Evolutionary conservation across 192 early-diverging fungal genomes (phyloP), one percentile per base, ranked within the genome.

Genomic region (Helicostylum pulchrum): DNA sequence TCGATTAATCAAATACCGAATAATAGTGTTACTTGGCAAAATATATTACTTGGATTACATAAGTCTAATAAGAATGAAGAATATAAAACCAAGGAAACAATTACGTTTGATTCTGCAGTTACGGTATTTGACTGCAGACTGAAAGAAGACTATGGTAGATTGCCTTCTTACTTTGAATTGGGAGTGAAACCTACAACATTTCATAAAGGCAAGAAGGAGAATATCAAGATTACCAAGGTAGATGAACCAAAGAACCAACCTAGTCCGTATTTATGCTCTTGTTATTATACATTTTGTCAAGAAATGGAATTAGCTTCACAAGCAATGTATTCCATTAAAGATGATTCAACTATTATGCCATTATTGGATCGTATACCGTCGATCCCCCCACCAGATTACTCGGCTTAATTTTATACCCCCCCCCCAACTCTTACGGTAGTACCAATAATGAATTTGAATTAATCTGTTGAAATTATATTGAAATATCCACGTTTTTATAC

Each of bases 81-180:
- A 20, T 56, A n/a, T 15, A 44, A 60, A n/a, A 21, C 23, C 21
- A 20, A 26, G 15, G 61, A 67, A n/a, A 53, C 44, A 4, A 66
- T 73, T 14, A 23, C 34, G 8, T 30, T 73, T 15, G 71, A 64
- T 2, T 51, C 56, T 17, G 49, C 61, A 10, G 58, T 67, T 46
- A 62, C 53, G 7, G 65, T 73, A 5, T 63, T 67, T 34, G 71
- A 73, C 20, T 73, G 71, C 19, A 52, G 71, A 0, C 54, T 73
- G 3, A 73, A 73, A 15, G 71, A 73, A 46, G 71, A 73, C 21
- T 73, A 66, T 67, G 71, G 65, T 4, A 20, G 52, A 15, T 49
- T 73, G 20, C 71, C 71, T 15, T 67, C 71, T 2, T 73, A 73
- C 23, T 61, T 42, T 43, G 65, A 73, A 49, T 49, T 61, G 32